A percentile compares a stretch with the other conserved stretches of the same genome.
Conservation (phyloP, 31 red algal species). For the Odonthalia washingtoniensis region DNA sequence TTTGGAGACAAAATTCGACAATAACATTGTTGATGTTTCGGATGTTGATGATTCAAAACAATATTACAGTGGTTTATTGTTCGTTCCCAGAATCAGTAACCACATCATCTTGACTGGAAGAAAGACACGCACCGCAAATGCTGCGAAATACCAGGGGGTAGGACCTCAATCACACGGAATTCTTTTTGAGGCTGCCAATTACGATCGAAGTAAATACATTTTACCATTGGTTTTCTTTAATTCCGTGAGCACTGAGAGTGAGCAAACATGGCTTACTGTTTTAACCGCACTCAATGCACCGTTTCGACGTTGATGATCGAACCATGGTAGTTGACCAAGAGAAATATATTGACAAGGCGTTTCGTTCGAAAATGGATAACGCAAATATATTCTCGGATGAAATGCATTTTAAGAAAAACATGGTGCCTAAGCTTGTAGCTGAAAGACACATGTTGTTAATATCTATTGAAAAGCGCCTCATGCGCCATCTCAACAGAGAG, state of each 20-base stretch:
- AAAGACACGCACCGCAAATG: background rate
- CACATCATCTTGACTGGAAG: background rate
- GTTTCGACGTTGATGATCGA: no score
- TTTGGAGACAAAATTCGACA: no score
- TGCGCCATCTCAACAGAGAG: background rate
- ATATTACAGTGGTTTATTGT: background rate
- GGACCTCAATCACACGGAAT: background rate
- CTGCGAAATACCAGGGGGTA: background rate
- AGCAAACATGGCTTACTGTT: constrained; percentile 36
- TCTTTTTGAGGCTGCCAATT: background rate
- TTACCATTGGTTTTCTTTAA: constrained; percentile 31
- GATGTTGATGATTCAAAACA: background rate
- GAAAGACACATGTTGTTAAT: no score
- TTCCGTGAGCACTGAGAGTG: constrained; percentile 18
- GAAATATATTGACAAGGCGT: no score
- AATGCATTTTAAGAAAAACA: no score
- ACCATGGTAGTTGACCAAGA: no score
- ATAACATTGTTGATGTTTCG: constrained; percentile 12
- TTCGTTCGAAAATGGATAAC: no score
- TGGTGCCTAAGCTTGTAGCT: no score
- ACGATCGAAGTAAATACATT: background rate
- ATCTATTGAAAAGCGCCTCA: background rate
- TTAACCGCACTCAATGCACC: no score
- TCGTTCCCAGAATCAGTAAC: background rate
- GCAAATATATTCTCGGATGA: no score